These are phyloP conservation scores for Hypoxylon fuscum DNA, from an alignment of 495 filamentous ascomycete genomes.

Conservation along the genomic window DNA sequence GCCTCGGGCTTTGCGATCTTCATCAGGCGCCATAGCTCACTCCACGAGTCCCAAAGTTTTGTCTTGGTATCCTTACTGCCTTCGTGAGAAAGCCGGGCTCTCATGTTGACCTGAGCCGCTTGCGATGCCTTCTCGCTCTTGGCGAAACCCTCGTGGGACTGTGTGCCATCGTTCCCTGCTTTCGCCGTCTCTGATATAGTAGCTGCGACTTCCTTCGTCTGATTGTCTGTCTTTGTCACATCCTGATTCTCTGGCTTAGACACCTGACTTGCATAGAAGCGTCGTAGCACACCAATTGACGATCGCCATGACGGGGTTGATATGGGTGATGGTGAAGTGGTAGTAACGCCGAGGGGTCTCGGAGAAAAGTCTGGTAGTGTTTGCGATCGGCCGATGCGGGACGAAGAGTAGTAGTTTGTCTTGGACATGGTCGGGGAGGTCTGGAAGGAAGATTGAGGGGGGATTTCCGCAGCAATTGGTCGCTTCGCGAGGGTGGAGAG, in stretches of 20 bases:
- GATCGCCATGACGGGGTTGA: slow-evolving; percentile 25
- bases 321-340: slow-evolving; percentile 11
- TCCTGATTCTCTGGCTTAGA: slow-evolving; percentile 12
- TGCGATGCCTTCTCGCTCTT: slow-evolving; percentile 76
- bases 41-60: slow-evolving; percentile 63
- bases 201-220: slow-evolving; percentile 14
- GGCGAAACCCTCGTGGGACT: slow-evolving; percentile 33
- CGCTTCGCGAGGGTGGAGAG: slow-evolving; percentile 12
- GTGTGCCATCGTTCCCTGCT: slow-evolving; percentile 8
- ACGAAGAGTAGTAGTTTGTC: slow-evolving; percentile 13
- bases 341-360: slow-evolving; percentile 38
- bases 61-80: slow-evolving; percentile 67
- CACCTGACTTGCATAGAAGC: slow-evolving; percentile 17
- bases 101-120: slow-evolving; percentile 89
- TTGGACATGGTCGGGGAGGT: slow-evolving; percentile 4
- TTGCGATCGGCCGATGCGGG: slow-evolving; percentile 23
- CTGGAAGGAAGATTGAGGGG: slow-evolving; percentile 6
- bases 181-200: slow-evolving; percentile 10
- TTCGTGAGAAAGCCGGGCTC: slow-evolving; percentile 85
- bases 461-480: slow-evolving; percentile 8
- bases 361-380: slow-evolving; percentile 28
- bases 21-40: slow-evolving; percentile 86
- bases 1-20: slow-evolving; percentile 88
- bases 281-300: slow-evolving; percentile 15
- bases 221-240: slow-evolving; percentile 7